Base-by-base conservation (phyloP, 1,284 basidiomycete genomes). In the Rhodotorula sp. region DNA sequence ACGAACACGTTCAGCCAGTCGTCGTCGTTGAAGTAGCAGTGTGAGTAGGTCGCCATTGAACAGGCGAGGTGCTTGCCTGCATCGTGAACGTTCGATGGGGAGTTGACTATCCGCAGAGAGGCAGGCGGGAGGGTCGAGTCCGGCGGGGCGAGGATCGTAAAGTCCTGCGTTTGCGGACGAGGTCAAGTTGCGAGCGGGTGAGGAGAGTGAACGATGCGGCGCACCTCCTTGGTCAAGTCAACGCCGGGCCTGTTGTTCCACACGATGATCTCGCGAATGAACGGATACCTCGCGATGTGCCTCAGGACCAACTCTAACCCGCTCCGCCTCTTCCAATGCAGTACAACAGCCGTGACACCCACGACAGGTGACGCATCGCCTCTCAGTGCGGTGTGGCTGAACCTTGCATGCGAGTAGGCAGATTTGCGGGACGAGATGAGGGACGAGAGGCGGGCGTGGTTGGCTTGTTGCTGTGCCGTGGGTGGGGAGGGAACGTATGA, bases 261-360 rank as follows among this genome's bases (percentile, higher is more conserved):
- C n/a, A 77, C 62, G 59, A 77, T 76, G 48, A 76, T 70, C 62
- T 77, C 76, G 36, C 73, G 64, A 34, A 77, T 66, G 60, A 74
- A 77, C 2, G 76, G 76, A 51, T 74, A 75, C 11, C 57, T 53
- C 4, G 71, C 49, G 34, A 75, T 66, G 46, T 72, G 67, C 39
- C 59, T 59, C 9, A 76, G 39, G 34, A 76, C 68, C 17, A 77
- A 59, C 24, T 76, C 55, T 44, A 70, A 61, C 0, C 71, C 68
- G 52, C 62, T 62, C 15, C 57, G 47, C 19, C 72, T 49, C 60
- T 70, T 69, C 67, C 66, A 74, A 59, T 74, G 65, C 46, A 74
- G 39, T 9, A 74, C 27, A n/a, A 74, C 66, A 24, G 71, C 73
- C 8, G 73, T 68, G 29, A 74, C 63, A 39, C 48, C 62, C 32